These are phyloP conservation scores for Septoria linicola DNA, from an alignment of 2,329 filamentous ascomycete species.

Conservation along the genomic window DNA sequence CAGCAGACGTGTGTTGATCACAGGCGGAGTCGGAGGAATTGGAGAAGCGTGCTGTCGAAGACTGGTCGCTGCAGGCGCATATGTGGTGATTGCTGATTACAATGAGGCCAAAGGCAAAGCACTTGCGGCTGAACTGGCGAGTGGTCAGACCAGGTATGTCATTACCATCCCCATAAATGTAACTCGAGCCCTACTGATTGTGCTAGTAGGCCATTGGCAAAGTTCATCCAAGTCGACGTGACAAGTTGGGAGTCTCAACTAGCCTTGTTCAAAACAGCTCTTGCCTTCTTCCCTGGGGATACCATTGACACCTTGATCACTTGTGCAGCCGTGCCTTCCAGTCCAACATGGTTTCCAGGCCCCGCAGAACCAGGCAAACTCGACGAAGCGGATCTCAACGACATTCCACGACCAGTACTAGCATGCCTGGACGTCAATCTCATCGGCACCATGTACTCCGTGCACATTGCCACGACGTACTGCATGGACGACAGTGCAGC, in stretches of 20 bases:
- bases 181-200: no score
- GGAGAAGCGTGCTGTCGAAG: constrained; percentile 2
- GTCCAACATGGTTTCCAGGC: not conserved
- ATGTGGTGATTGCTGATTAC: constrained; percentile 5
- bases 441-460: constrained; percentile 30
- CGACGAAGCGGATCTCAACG: no score
- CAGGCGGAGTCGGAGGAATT: constrained; percentile 7
- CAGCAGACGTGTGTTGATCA: not conserved
- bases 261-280: not conserved
- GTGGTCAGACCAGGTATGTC: not conserved
- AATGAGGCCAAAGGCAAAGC: not conserved
- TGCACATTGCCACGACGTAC: constrained; percentile 43
- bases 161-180: no score
- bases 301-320: constrained; percentile 32
- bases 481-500: not conserved
- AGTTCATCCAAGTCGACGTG: constrained; percentile 8
- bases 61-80: constrained; percentile 17
- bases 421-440: constrained; percentile 25
- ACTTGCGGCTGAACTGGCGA: not conserved
- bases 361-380: no score
- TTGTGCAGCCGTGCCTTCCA: no score
- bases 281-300: constrained; percentile 22
- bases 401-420: not conserved
- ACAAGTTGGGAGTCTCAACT: constrained; percentile 8
- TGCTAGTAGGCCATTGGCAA: not conserved